Evolutionary conservation across 495 filamentous ascomycete genomes (phyloP).

Genomic region (Daldinia concentrica): DNA sequence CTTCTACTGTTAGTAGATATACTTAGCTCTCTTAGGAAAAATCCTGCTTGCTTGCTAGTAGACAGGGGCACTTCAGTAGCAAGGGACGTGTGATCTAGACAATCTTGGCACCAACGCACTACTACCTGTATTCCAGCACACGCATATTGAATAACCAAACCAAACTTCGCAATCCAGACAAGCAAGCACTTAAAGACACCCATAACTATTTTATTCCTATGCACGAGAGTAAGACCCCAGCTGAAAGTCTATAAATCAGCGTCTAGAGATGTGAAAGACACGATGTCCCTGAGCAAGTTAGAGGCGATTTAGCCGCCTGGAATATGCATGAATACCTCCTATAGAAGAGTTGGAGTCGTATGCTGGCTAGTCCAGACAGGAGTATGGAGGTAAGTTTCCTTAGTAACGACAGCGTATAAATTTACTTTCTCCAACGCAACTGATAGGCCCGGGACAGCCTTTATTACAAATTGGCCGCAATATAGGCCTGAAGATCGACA

Average conservation of each 20-base stretch:
- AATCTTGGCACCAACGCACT: conserved; percentile 30
- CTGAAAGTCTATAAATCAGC: not conserved
- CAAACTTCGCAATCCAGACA: not conserved
- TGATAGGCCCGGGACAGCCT: not conserved
- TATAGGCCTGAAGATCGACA: not conserved
- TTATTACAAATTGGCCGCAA: not conserved
- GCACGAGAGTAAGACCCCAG: not conserved
- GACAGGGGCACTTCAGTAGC: conserved; percentile 1
- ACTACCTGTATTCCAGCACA: conserved; percentile 10
- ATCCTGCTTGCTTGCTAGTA: not conserved
- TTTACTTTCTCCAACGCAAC: not conserved
- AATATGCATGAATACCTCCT: not conserved
- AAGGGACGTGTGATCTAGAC: conserved; percentile 24
- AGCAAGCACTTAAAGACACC: not conserved
- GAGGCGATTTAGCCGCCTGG: conserved; percentile 10
- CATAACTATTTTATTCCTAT: not conserved
- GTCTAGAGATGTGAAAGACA: not conserved
- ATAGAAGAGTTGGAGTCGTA: not conserved
- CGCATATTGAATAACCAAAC: conserved; percentile 11
- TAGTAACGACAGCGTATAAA: not conserved
- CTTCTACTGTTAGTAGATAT: not conserved
- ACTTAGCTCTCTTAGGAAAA: not conserved
- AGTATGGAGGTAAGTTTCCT: not conserved
- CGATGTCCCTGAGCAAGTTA: not conserved
- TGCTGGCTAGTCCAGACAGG: not conserved